A percentile compares a stretch with the other conserved stretches of the same genome.
These are phyloP conservation scores for Candida railenensis DNA, from an alignment of 805 yeast genomes.

Conservation along the genomic window DNA sequence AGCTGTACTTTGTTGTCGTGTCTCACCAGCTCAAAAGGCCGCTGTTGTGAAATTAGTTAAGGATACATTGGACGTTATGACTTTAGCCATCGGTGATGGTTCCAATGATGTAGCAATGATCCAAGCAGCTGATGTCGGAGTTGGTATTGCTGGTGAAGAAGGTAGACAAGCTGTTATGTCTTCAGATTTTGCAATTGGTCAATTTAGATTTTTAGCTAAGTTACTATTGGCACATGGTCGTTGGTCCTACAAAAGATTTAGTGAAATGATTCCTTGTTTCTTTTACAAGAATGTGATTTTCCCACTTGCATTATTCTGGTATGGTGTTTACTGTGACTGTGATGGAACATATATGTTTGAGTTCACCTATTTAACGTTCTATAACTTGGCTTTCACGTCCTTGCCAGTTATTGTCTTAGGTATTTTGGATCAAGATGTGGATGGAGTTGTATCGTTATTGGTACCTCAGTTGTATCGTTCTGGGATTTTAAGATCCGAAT, in stretches of 20 bases:
- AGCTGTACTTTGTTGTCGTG: conserved; percentile 83
- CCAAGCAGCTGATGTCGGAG: conserved; percentile 84
- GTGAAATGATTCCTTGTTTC: conserved; percentile 82
- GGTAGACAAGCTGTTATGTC: conserved; percentile 90
- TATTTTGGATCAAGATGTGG: conserved; percentile 79
- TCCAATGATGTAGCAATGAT: conserved; percentile 91
- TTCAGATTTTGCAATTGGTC: conserved; percentile 83
- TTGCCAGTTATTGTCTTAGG: conserved; percentile 77
- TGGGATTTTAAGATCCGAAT: conserved; percentile 72
- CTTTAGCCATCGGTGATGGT: conserved; percentile 86
- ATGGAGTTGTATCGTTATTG: conserved; percentile 62
- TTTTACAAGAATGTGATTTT: conserved; percentile 78
- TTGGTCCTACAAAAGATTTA: conserved; percentile 80
- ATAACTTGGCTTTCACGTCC: conserved; percentile 80
- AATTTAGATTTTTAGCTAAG: conserved; percentile 68
- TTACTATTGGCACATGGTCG: conserved; percentile 76
- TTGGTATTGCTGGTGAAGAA: conserved; percentile 90
- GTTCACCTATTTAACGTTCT: conserved; percentile 77
- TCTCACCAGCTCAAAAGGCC: conserved; percentile 85
- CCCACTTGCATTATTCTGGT: conserved; percentile 76
- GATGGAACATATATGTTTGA: conserved; percentile 81
- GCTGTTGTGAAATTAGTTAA: conserved; percentile 80
- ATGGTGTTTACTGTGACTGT: conserved; percentile 68
- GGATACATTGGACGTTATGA: conserved; percentile 73
- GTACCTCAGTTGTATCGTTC: conserved; percentile 74